These are phyloP conservation scores for Leishmania gerbilli DNA, from an alignment of 208 protist species.

Conservation along the genomic window DNA sequence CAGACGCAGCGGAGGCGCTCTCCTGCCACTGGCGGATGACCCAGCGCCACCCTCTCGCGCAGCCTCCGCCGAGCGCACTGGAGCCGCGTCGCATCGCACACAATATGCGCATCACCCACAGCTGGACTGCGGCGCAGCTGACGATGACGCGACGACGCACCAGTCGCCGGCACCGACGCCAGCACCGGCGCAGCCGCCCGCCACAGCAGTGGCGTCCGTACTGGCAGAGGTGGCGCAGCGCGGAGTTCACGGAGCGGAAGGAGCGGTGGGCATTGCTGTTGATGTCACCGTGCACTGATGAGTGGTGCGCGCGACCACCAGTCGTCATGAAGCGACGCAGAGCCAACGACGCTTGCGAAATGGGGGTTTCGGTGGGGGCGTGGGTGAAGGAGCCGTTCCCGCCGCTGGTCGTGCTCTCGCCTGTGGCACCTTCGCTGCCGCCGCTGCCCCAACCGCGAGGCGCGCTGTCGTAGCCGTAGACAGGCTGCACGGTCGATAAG, in stretches of 20 bases:
- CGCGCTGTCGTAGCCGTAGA: background rate
- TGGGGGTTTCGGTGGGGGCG: constrained; percentile 2
- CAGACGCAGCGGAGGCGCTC: background rate
- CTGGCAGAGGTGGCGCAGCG: background rate
- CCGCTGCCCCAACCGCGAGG: background rate
- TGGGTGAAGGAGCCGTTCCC: background rate
- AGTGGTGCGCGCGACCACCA: background rate
- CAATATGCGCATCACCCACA: background rate
- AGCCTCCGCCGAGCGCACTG: background rate
- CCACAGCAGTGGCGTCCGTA: background rate
- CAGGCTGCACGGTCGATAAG: background rate
- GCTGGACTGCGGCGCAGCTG: background rate
- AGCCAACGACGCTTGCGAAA: constrained; percentile 20
- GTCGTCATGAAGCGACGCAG: constrained; percentile 1
- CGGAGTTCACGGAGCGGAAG: constrained; percentile 20
- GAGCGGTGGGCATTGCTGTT: background rate
- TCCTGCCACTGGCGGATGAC: background rate
- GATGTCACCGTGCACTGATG: background rate
- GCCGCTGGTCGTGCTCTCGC: background rate
- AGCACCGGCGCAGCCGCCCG: constrained; percentile 13
- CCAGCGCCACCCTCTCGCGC: background rate
- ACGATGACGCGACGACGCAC: constrained; percentile 8
- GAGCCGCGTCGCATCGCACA: background rate
- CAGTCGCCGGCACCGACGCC: constrained; percentile 18
- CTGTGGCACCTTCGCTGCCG: background rate